Percentiles rank a stretch among this genome's conserved stretches.
Evolutionary conservation across 1,284 basidiomycete species (phyloP).

Genomic region (Microbotryum lychnidis-dioicae): DNA sequence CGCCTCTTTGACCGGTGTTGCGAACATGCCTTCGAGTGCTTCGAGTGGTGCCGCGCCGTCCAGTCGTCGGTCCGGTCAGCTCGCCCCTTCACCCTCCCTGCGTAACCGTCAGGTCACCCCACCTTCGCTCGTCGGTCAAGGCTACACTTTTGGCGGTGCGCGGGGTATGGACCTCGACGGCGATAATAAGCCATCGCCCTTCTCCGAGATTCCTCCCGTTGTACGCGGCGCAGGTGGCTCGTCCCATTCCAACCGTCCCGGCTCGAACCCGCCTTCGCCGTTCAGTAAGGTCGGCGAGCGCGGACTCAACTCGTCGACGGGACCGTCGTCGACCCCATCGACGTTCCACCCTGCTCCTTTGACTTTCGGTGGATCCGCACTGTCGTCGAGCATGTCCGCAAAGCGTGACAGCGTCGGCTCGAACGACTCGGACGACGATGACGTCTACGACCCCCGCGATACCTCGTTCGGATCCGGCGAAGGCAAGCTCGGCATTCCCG

Average conservation of each 20-base stretch:
- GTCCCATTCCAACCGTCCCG: constrained; percentile 23
- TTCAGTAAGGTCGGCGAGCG: neutral
- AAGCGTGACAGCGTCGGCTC: neutral
- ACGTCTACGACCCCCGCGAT: constrained; percentile 30
- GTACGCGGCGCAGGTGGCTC: constrained; percentile 24
- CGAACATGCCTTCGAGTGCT: constrained; percentile 1
- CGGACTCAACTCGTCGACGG: constrained; percentile 10
- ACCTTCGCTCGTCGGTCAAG: constrained; percentile 36
- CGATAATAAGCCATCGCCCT: constrained; percentile 36
- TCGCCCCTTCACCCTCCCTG: constrained; percentile 45
- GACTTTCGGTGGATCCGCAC: constrained; percentile 7
- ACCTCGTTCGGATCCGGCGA: neutral
- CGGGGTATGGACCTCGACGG: constrained; percentile 2
- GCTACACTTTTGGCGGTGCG: constrained; percentile 32
- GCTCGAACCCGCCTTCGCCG: constrained; percentile 18
- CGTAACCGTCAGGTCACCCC: constrained; percentile 45
- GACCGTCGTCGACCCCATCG: constrained; percentile 13
- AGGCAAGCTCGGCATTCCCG: constrained; percentile 11
- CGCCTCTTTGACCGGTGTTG: constrained; percentile 8
- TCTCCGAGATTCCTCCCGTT: constrained; percentile 42
- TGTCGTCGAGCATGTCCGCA: constrained; percentile 1
- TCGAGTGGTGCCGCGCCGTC: constrained; percentile 17
- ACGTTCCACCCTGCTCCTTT: constrained; percentile 7
- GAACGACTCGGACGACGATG: constrained; percentile 20
- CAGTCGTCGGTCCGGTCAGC: constrained; percentile 43